Base-by-base conservation (phyloP, 75 land plant species). In the Picea glauca region DNA sequence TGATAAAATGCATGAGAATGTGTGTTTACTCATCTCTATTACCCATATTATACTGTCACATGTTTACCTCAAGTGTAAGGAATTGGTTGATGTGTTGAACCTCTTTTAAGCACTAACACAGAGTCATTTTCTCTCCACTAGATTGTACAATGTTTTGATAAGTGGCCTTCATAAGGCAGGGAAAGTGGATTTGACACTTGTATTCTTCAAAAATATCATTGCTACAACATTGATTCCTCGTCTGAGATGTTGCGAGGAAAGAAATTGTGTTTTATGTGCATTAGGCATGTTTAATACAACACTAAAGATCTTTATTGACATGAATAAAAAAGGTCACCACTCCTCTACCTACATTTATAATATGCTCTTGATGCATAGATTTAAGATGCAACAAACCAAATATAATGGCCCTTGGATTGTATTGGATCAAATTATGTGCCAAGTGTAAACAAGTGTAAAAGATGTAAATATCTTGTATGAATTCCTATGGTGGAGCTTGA, bases 261-360 rank as follows among this genome's bases (percentile, higher is more conserved):
- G 88, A 46, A 38, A 85, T 21, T 35, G 74, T 76, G 58, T 21
- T 20, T 58, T 88, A 13, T 86, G 87, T 58, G 20, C 32, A 5
- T 38, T 65, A 5, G 26, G 54, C 35, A 62, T 81, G 20, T 91
- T 82, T 83, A 78, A 75, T 78, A 60, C 31, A 21, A 87, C 62
- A 2, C 82, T 88, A n/a, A 56, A 79, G 54, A 38, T 88, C 57
- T 33, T 91, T 32, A 38, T 77, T 23, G 87, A 84, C 57, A 66
- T 84, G 23, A 82, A 72, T 58, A 60, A 35, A 66, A 76, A 60
- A 1, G 80, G 85, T 50, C 81, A 83, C 18, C 80, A 8, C 3
- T 35, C 84, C 58, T 86, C 93, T 63, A 38, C 90, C 13, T 91
- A 84, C 77, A 79, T 84, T 17, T 87, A 87, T 65, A 88, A 88